A percentile compares a stretch with the other conserved stretches of the same genome.
phyloP scores from a whole-genome alignment of 1,284 basidiomycete genomes.

The Boletellus deceptivus region DNA sequence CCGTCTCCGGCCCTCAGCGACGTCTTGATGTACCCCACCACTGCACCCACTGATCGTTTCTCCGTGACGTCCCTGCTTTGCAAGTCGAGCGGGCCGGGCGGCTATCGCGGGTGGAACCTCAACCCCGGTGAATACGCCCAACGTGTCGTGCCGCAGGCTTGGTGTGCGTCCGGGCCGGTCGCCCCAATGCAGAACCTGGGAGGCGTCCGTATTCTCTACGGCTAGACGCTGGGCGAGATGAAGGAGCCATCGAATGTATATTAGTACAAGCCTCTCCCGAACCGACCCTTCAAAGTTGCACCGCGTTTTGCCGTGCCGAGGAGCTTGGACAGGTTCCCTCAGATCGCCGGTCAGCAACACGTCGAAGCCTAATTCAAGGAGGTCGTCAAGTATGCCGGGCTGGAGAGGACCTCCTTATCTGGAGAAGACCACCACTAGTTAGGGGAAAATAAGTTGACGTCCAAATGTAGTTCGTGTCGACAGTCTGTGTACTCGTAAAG shows the following conservation, averaged over 20 bases:
- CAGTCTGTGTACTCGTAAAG: no score
- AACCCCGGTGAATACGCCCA: constrained; percentile 13
- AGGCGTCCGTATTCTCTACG: constrained; percentile 8
- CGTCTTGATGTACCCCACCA: constrained; percentile 5
- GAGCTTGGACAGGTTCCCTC: not conserved
- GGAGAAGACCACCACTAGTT: no score
- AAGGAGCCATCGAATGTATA: not conserved
- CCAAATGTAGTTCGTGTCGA: no score
- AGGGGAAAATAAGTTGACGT: no score
- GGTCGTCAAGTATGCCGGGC: not conserved
- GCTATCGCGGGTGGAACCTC: constrained; percentile 14
- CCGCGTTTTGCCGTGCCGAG: not conserved
- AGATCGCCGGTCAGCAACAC: not conserved
- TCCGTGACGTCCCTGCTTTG: not conserved
- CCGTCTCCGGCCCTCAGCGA: not conserved
- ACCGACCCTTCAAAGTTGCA: not conserved
- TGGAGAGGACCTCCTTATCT: no score
- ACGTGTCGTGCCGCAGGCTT: constrained; percentile 11
- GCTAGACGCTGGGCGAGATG: not conserved
- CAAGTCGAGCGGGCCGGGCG: not conserved
- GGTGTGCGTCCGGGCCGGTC: not conserved
- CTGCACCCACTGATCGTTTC: constrained; percentile 5
- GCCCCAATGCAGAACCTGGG: constrained; percentile 6
- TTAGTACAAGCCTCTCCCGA: constrained; percentile 11
- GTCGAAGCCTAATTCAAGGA: not conserved